Conservation (phyloP, 129 eudicot species). For the Mikania micrantha region DNA sequence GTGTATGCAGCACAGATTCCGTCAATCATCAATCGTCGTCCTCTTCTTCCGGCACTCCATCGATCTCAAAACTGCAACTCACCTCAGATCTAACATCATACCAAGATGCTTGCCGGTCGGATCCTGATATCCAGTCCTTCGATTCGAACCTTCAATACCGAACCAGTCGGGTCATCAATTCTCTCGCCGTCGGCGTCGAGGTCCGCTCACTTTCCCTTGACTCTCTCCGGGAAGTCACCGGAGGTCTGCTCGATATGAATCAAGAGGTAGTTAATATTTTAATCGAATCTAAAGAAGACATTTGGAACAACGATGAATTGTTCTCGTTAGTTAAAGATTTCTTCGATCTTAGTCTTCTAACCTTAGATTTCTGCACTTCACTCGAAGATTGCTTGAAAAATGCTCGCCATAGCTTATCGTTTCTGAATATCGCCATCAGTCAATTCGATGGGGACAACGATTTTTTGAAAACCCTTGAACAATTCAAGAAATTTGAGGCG, state of each 20-base stretch:
- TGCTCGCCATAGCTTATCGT: constrained; percentile 44
- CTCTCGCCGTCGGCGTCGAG: constrained; percentile 55
- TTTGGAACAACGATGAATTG: constrained; percentile 56
- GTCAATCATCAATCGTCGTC: constrained; percentile 7
- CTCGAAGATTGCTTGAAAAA: constrained; percentile 46
- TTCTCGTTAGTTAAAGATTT: constrained; percentile 53
- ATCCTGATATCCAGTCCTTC: constrained; percentile 58
- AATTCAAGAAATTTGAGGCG: constrained; percentile 38
- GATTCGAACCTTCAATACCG: constrained; percentile 48
- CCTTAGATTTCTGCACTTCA: constrained; percentile 52
- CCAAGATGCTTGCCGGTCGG: constrained; percentile 54
- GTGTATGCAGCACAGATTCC: constrained; percentile 11
- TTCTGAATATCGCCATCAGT: constrained; percentile 36
- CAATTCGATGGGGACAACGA: constrained; percentile 33
- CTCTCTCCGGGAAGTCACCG: constrained; percentile 57
- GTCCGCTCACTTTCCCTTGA: constrained; percentile 55
- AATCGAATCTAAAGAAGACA: constrained; percentile 45
- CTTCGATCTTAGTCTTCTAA: constrained; percentile 50
- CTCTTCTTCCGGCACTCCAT: constrained; percentile 16
- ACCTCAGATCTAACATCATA: constrained; percentile 54
- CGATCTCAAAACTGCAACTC: constrained; percentile 10
- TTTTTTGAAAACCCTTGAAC: constrained; percentile 33
- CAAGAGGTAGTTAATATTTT: constrained; percentile 55
- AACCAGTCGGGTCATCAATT: constrained; percentile 50
- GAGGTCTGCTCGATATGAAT: constrained; percentile 51